Conservation (phyloP, 805 yeast species). For the Metschnikowia gelsemii region DNA sequence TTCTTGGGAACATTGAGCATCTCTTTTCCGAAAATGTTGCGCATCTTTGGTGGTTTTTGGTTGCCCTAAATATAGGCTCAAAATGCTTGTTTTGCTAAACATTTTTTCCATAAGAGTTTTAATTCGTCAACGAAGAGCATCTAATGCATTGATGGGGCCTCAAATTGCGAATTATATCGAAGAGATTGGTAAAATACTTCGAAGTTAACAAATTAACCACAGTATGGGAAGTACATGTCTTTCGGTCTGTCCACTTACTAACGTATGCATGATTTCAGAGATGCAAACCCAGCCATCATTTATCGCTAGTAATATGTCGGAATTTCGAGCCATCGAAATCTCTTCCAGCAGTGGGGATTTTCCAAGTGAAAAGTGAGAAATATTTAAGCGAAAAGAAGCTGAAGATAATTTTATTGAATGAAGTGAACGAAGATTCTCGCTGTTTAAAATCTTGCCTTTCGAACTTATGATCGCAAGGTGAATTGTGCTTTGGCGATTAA, state of each 20-base stretch:
- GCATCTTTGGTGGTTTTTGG: neutral
- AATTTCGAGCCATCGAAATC: conserved; percentile 21
- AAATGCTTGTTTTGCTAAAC: conserved; percentile 5
- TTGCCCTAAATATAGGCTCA: neutral
- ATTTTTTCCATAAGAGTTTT: conserved; percentile 31
- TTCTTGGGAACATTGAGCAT: neutral
- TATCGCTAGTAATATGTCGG: conserved; percentile 34
- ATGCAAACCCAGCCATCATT: conserved; percentile 39
- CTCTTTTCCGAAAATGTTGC: neutral
- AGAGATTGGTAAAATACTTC: conserved; percentile 40
- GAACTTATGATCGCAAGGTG: conserved; percentile 28
- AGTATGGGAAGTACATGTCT: conserved; percentile 26
- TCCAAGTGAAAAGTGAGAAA: conserved; percentile 10
- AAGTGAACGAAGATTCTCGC: conserved; percentile 24
- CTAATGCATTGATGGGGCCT: conserved; percentile 43
- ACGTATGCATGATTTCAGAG: conserved; percentile 24
- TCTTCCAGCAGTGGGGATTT: conserved; percentile 15
- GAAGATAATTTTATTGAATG: conserved; percentile 10
- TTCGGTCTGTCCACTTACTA: conserved; percentile 15
- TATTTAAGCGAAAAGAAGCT: conserved; percentile 4
- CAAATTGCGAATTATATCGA: conserved; percentile 33
- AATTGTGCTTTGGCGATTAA: too few relatives aligned
- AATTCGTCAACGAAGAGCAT: conserved; percentile 31
- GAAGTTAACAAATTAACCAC: conserved; percentile 40
- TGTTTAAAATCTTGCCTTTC: conserved; percentile 12